Evolutionary conservation across 106 monocot species (phyloP).

Genomic region (Dactylorhiza incarnata): DNA sequence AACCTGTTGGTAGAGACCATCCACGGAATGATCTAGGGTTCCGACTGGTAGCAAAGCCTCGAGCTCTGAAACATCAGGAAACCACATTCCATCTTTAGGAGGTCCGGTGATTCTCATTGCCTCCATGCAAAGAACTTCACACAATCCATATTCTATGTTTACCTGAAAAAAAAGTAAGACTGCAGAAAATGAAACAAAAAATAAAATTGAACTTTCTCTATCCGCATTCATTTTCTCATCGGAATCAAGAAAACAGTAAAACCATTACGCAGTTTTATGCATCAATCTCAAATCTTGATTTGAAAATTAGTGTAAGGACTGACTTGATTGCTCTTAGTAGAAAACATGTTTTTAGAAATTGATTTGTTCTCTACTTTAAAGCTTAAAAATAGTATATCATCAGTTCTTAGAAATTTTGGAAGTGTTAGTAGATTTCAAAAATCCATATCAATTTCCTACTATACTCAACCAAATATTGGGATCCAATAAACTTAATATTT

Average conservation of each 20-base stretch:
- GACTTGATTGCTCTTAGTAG: too few relatives aligned
- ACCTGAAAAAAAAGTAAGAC: conserved; percentile 31
- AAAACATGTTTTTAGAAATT: too few relatives aligned
- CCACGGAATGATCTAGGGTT: conserved; percentile 58
- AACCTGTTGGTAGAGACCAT: conserved; percentile 43
- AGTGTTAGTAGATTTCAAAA: too few relatives aligned
- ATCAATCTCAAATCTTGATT: background rate
- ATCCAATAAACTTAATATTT: too few relatives aligned
- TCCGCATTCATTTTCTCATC: background rate
- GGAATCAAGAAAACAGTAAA: background rate
- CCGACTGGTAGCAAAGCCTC: conserved; percentile 48
- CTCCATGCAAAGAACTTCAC: conserved; percentile 44
- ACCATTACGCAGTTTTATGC: background rate
- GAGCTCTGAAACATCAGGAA: conserved; percentile 57
- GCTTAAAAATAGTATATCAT: too few relatives aligned
- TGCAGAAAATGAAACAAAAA: background rate
- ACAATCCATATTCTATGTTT: conserved; percentile 80
- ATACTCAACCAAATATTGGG: too few relatives aligned
- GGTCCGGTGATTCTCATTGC: conserved; percentile 23
- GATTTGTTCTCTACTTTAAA: too few relatives aligned
- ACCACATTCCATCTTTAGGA: conserved; percentile 56
- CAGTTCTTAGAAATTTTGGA: too few relatives aligned
- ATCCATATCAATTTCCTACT: too few relatives aligned
- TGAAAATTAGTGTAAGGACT: background rate
- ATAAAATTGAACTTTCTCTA: background rate